Evolutionary conservation across 257 asterid species (phyloP).

Genomic region (Salvia miltiorrhiza): DNA sequence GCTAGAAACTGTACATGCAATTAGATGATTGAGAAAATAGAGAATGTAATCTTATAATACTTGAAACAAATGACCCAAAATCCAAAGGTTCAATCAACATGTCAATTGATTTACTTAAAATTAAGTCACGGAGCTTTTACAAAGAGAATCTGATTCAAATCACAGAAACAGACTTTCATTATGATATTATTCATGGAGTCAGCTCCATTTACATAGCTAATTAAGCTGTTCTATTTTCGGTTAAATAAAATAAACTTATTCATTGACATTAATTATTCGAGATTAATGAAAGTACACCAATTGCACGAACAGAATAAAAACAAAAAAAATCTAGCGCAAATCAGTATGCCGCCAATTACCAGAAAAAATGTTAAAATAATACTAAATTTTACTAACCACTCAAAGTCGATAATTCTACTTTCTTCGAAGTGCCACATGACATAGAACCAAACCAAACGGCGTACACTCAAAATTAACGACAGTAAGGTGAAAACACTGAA

Average conservation of each 20-base stretch:
- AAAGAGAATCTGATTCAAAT: background rate
- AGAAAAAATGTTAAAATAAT: background rate
- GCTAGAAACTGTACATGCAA: slow-evolving; percentile 47
- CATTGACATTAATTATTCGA: background rate
- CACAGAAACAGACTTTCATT: background rate
- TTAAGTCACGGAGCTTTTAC: background rate
- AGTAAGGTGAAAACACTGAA: background rate
- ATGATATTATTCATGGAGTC: background rate
- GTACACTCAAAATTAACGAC: slow-evolving; percentile 10
- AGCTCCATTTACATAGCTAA: background rate
- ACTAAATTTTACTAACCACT: background rate
- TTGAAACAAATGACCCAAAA: background rate
- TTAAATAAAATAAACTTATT: background rate
- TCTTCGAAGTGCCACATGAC: background rate
- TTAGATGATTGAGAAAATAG: background rate
- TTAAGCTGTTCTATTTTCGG: background rate
- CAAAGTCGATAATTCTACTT: background rate
- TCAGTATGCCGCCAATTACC: background rate
- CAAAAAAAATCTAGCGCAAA: background rate
- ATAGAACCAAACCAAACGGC: background rate
- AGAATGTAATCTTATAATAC: background rate
- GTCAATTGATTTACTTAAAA: background rate
- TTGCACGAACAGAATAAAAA: background rate
- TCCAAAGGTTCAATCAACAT: background rate
- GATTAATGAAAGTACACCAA: background rate